Percentiles rank a stretch among this genome's conserved stretches.
These are phyloP conservation scores for Pigoraptor vietnamica DNA, from an alignment of 78 protist species.

Conservation along the genomic window DNA sequence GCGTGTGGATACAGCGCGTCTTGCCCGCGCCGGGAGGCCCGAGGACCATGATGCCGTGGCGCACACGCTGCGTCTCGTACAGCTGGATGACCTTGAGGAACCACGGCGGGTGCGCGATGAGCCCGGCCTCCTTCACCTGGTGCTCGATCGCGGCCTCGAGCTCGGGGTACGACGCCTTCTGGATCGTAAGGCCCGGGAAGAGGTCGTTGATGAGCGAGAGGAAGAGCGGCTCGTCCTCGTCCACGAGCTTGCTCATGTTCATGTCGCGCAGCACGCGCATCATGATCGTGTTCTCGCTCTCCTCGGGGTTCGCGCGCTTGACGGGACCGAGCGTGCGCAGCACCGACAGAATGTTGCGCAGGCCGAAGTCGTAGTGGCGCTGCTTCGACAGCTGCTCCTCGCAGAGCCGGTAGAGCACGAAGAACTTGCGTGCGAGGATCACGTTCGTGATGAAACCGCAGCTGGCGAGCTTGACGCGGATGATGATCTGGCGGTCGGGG, in stretches of 20 bases:
- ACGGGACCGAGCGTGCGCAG: slow-evolving; percentile 87
- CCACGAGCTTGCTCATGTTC: slow-evolving; percentile 84
- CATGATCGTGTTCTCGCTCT: slow-evolving; percentile 17
- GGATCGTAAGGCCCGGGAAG: slow-evolving; percentile 74
- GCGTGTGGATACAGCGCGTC: slow-evolving; percentile 75
- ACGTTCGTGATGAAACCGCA: slow-evolving; percentile 95
- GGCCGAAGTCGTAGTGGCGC: slow-evolving; percentile 98
- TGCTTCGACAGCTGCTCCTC: slow-evolving; percentile 86
- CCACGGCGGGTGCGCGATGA: slow-evolving; percentile 55
- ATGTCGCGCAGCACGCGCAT: slow-evolving; percentile 71
- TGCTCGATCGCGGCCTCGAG: slow-evolving; percentile 26
- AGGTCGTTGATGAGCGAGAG: slow-evolving; percentile 71
- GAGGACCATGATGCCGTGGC: slow-evolving; percentile 95
- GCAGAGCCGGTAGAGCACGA: slow-evolving; percentile 94
- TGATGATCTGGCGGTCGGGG: slow-evolving; percentile 95
- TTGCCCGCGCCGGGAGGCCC: slow-evolving; percentile 95
- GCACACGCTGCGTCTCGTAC: slow-evolving; percentile 72
- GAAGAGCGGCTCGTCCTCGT: slow-evolving; percentile 83
- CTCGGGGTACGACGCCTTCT: slow-evolving; percentile 17
- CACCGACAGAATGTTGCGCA: slow-evolving; percentile 95
- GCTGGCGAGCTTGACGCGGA: slow-evolving; percentile 91
- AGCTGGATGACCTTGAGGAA: slow-evolving; percentile 84
- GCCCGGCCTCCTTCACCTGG: slow-evolving; percentile 34
- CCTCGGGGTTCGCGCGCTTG: slow-evolving; percentile 48
- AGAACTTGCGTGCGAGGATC: slow-evolving; percentile 79